Evolutionary conservation across 73 alveolate genomes (phyloP).

Genomic region (Uronychia setigera): DNA sequence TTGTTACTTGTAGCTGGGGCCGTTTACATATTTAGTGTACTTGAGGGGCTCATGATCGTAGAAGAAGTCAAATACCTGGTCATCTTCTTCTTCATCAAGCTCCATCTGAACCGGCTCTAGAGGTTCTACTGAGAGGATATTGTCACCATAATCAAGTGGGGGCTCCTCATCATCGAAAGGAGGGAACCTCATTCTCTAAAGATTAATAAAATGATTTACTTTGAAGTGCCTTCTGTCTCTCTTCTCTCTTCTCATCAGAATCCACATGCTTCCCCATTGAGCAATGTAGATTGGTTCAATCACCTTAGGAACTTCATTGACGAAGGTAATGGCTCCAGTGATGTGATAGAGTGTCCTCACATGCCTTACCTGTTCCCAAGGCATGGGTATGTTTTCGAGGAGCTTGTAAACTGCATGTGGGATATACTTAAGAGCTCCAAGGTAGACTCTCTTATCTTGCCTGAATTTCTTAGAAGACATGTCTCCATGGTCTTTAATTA

Average conservation of each 20-base stretch:
- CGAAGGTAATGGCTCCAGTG: slow-evolving; percentile 99
- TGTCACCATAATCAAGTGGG: slow-evolving; percentile 99
- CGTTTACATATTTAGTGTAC: slow-evolving; percentile 96
- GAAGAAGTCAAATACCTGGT: slow-evolving; percentile 99
- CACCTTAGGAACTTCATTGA: slow-evolving; percentile 99
- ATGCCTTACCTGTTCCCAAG: slow-evolving; percentile 99
- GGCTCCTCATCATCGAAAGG: slow-evolving; percentile 99
- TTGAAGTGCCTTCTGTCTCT: slow-evolving; percentile 99
- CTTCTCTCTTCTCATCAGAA: slow-evolving; percentile 99
- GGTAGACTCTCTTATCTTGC: slow-evolving; percentile 93
- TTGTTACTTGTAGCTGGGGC: slow-evolving; percentile 82
- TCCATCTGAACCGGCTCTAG: slow-evolving; percentile 99
- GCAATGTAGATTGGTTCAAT: slow-evolving; percentile 99
- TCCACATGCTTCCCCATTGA: slow-evolving; percentile 99
- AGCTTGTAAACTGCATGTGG: slow-evolving; percentile 99
- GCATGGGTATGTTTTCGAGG: slow-evolving; percentile 99
- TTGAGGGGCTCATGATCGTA: slow-evolving; percentile 96
- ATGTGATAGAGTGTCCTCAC: slow-evolving; percentile 98
- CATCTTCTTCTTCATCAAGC: slow-evolving; percentile 99
- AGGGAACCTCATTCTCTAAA: slow-evolving; percentile 99
- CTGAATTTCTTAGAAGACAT: slow-evolving; percentile 98
- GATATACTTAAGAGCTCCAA: slow-evolving; percentile 99
- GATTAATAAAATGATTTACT: neutral
- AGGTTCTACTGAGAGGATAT: slow-evolving; percentile 98
- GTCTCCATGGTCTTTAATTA: slow-evolving; percentile 99